Evolutionary conservation across 2,329 filamentous ascomycete genomes (phyloP).

Genomic region (Cercospora citrullina): DNA sequence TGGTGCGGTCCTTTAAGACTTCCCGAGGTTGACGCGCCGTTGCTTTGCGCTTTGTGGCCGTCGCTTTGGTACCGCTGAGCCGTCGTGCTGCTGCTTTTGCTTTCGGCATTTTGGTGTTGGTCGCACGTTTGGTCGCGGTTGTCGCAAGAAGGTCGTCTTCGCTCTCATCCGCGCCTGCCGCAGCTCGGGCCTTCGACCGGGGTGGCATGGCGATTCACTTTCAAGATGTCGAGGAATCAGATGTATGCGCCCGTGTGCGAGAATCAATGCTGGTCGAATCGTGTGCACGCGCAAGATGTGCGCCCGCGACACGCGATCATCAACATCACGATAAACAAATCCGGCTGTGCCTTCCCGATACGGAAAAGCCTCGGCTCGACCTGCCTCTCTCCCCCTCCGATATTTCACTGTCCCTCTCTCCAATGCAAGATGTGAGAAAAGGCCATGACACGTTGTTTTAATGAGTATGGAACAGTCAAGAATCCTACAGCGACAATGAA

Average conservation of each 20-base stretch:
- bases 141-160: slow-evolving; percentile 27
- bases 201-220: slow-evolving; percentile 41
- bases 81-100: slow-evolving; percentile 41
- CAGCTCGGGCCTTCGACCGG: slow-evolving; percentile 19
- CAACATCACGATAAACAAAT: slow-evolving; percentile 3
- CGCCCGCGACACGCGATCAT: not conserved
- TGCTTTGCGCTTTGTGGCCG: slow-evolving; percentile 44
- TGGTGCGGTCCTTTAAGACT: slow-evolving; percentile 45
- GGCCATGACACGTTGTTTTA: not conserved
- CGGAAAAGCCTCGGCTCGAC: not conserved
- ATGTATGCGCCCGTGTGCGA: not conserved
- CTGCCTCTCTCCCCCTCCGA: not conserved
- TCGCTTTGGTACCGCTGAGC: slow-evolving; percentile 38
- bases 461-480: not conserved
- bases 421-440: not conserved
- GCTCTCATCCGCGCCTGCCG: slow-evolving; percentile 23
- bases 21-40: slow-evolving; percentile 42
- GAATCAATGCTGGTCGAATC: not conserved
- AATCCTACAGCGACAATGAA: not conserved
- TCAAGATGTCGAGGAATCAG: not conserved
- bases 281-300: not conserved
- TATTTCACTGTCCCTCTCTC: not conserved
- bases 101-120: slow-evolving; percentile 35
- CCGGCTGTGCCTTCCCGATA: not conserved
- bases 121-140: slow-evolving; percentile 25